Percentiles rank a stretch among this genome's conserved stretches.
Evolutionary conservation across 805 yeast genomes (phyloP).

Genomic region (Kazachstania kunashirensis): DNA sequence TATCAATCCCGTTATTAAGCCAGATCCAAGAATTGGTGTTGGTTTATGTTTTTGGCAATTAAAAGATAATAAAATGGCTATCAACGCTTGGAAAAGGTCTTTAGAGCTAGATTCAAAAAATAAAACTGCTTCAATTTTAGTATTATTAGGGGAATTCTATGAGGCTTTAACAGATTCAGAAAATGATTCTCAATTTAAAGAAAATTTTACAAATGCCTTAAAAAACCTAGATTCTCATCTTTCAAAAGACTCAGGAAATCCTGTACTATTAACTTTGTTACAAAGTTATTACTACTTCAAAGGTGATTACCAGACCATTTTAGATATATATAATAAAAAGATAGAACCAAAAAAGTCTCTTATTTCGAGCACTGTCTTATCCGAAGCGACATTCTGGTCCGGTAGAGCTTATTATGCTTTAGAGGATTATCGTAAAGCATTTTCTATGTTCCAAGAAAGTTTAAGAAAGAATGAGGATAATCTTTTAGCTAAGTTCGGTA

Average conservation of each 20-base stretch:
- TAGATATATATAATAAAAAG: constrained; percentile 46
- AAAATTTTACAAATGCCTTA: constrained; percentile 51
- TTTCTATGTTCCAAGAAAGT: constrained; percentile 63
- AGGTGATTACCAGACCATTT: constrained; percentile 47
- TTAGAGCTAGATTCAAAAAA: constrained; percentile 54
- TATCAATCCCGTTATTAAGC: constrained; percentile 65
- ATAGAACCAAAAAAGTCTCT: constrained; percentile 31
- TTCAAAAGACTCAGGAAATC: constrained; percentile 39
- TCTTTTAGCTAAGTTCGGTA: constrained; percentile 64
- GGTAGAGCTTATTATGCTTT: constrained; percentile 64
- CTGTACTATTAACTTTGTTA: constrained; percentile 55
- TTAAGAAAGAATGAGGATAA: constrained; percentile 55
- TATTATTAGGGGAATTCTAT: constrained; percentile 62
- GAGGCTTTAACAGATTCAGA: constrained; percentile 42
- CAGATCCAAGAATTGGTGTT: constrained; percentile 91
- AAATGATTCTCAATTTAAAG: constrained; percentile 46
- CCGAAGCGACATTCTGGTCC: constrained; percentile 74
- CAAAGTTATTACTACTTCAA: constrained; percentile 66
- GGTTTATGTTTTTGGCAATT: constrained; percentile 91
- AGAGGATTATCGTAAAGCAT: constrained; percentile 58
- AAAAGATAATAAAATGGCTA: constrained; percentile 68
- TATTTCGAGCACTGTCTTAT: constrained; percentile 31
- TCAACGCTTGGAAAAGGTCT: constrained; percentile 73
- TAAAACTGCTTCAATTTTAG: constrained; percentile 51
- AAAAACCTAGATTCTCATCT: constrained; percentile 31